These are phyloP conservation scores for Combretum micranthum DNA, from an alignment of 345 rosid species.

Conservation along the genomic window DNA sequence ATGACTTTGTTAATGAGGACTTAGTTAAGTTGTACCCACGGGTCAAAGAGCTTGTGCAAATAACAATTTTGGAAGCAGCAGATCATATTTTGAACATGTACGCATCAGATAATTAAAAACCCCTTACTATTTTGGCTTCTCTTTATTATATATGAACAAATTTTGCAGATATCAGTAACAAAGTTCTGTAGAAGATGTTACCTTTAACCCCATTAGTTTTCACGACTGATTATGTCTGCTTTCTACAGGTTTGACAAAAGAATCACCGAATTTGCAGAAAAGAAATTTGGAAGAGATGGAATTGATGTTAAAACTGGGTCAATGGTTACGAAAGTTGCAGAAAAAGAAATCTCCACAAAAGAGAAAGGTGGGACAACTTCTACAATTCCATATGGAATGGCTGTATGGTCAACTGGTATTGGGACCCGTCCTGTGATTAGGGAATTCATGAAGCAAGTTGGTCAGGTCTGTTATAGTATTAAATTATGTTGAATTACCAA, in stretches of 20 bases:
- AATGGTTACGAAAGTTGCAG: slow-evolving; percentile 78
- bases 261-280: slow-evolving; percentile 91
- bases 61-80: slow-evolving; percentile 92
- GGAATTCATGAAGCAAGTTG: slow-evolving; percentile 75
- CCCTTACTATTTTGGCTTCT: too few species aligned
- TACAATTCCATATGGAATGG: slow-evolving; percentile 85
- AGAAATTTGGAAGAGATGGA: slow-evolving; percentile 82
- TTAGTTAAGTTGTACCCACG: slow-evolving; percentile 71
- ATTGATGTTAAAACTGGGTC: slow-evolving; percentile 89
- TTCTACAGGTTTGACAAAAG: slow-evolving; percentile 95
- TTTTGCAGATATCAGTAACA: too few species aligned
- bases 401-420: slow-evolving; percentile 98
- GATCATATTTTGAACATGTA: slow-evolving; percentile 93
- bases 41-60: slow-evolving; percentile 49
- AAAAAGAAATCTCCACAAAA: slow-evolving; percentile 77
- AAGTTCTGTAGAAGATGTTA: too few species aligned
- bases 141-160: too few species aligned
- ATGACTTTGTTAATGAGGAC: slow-evolving; percentile 88
- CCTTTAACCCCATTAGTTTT: too few species aligned
- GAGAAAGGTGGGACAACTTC: slow-evolving; percentile 46
- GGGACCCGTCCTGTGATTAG: slow-evolving; percentile 60
- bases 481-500: not conserved
- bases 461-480: slow-evolving; percentile 46
- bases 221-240: not conserved
- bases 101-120: too few species aligned